Evolutionary conservation across 345 rosid genomes (phyloP).

Genomic region (Populus deltoides): DNA sequence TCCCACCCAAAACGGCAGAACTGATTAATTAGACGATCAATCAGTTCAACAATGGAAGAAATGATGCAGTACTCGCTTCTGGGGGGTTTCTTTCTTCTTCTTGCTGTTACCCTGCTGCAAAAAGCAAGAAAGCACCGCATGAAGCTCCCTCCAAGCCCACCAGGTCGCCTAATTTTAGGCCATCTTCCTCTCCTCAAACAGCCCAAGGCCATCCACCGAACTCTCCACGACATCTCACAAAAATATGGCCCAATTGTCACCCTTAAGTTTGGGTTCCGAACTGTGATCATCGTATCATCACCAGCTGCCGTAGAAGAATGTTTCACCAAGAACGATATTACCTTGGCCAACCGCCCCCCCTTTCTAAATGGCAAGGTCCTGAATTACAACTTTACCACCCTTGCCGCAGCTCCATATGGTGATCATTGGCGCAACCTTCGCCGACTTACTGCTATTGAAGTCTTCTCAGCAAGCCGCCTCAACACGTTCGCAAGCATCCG

Average conservation of each 20-base stretch:
- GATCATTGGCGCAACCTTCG: constrained; percentile 65
- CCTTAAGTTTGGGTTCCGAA: constrained; percentile 41
- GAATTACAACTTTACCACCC: constrained; percentile 37
- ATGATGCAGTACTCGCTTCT: neutral
- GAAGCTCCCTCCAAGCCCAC: constrained; percentile 17
- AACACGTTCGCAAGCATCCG: constrained; percentile 23
- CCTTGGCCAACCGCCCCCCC: constrained; percentile 52
- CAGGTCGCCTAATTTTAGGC: constrained; percentile 8
- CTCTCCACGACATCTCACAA: constrained; percentile 32
- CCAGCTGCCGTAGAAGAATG: constrained; percentile 40
- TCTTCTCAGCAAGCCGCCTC: constrained; percentile 41
- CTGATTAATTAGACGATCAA: neutral
- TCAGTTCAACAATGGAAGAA: neutral
- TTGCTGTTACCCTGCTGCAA: neutral
- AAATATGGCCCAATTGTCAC: constrained; percentile 37
- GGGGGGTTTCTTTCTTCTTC: neutral
- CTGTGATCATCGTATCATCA: constrained; percentile 37
- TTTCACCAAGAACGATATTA: constrained; percentile 48
- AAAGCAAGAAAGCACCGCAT: neutral
- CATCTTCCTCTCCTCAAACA: constrained; percentile 19
- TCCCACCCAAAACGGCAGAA: neutral
- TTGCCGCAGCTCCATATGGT: constrained; percentile 33
- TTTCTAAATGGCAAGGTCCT: constrained; percentile 31
- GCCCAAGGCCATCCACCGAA: constrained; percentile 14
- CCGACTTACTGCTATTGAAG: constrained; percentile 38